Percentiles rank a stretch among this genome's conserved stretches.
These are phyloP conservation scores for Piper betle DNA, from an alignment of 164 flowering plant genomes.

Conservation along the genomic window DNA sequence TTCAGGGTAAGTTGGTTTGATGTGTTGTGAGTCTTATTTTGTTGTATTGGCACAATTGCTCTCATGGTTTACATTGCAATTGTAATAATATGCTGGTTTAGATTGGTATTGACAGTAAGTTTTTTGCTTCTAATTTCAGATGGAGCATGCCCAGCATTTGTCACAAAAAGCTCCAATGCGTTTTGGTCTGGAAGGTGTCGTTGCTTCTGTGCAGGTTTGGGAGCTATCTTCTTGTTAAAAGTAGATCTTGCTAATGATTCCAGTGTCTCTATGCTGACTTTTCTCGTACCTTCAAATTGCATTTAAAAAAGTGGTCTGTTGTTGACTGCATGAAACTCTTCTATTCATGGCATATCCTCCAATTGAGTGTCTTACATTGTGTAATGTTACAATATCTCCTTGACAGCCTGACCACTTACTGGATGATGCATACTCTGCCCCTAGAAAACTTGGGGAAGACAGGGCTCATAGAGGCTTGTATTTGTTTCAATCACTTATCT, in stretches of 20 bases:
- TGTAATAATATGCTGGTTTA: neutral
- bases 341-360: neutral
- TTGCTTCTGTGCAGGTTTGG: conserved; percentile 89
- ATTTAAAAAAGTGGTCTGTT: no score
- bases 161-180: conserved; percentile 45
- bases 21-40: neutral
- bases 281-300: no score
- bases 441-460: conserved; percentile 57
- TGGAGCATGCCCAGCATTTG: conserved; percentile 98
- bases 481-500: conserved; percentile 56
- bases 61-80: neutral
- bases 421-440: conserved; percentile 70
- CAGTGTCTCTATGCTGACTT: no score
- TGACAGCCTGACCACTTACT: conserved; percentile 87
- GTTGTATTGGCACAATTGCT: neutral
- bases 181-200: conserved; percentile 57
- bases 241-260: neutral
- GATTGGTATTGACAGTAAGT: neutral
- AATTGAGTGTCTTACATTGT: neutral
- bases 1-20: conserved; percentile 47
- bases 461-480: conserved; percentile 68
- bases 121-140: conserved; percentile 25
- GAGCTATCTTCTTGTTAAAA: neutral
- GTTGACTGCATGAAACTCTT: no score
- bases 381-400: neutral